phyloP scores from a whole-genome alignment of 2,329 filamentous ascomycete species.

The Atkinsonella texensis region DNA sequence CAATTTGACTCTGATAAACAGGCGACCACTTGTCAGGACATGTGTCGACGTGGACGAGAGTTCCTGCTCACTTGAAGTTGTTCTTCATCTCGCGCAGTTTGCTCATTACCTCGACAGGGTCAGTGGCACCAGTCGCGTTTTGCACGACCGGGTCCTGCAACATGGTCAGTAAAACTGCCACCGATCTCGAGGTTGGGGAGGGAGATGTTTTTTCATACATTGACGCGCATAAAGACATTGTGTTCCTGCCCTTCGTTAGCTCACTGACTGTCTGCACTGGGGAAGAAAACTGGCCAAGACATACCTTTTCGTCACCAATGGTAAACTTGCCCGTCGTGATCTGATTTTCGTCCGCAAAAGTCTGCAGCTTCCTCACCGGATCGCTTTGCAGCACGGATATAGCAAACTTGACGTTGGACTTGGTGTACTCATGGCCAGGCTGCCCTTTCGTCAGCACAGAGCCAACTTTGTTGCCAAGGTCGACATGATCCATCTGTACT shows the following conservation, averaged over 20 bases:
- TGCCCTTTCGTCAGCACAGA: conserved; percentile 20
- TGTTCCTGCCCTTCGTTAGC: conserved; percentile 47
- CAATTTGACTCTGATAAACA: no score
- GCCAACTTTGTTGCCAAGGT: neutral
- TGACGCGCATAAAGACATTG: conserved; percentile 91
- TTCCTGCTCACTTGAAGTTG: conserved; percentile 44
- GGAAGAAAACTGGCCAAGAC: conserved; percentile 1
- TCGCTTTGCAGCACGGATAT: conserved; percentile 63
- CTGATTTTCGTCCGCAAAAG: conserved; percentile 66
- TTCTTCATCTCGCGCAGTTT: conserved; percentile 88
- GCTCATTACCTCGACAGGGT: conserved; percentile 74
- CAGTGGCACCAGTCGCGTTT: conserved; percentile 67
- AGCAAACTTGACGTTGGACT: conserved; percentile 83
- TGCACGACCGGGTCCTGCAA: conserved; percentile 68
- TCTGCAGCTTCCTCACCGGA: conserved; percentile 62
- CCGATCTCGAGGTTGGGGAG: no score
- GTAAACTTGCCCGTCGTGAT: conserved; percentile 94
- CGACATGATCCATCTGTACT: no score
- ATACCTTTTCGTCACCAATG: conserved; percentile 90
- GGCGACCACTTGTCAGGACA: conserved; percentile 10
- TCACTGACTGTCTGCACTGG: neutral
- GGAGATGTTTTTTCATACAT: conserved; percentile 37
- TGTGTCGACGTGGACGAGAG: neutral
- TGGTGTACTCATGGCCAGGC: conserved; percentile 98
- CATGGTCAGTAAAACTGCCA: conserved; percentile 1